Conservation (phyloP, 2,329 filamentous ascomycete species). For the Ascochyta viciae-villosae region DNA sequence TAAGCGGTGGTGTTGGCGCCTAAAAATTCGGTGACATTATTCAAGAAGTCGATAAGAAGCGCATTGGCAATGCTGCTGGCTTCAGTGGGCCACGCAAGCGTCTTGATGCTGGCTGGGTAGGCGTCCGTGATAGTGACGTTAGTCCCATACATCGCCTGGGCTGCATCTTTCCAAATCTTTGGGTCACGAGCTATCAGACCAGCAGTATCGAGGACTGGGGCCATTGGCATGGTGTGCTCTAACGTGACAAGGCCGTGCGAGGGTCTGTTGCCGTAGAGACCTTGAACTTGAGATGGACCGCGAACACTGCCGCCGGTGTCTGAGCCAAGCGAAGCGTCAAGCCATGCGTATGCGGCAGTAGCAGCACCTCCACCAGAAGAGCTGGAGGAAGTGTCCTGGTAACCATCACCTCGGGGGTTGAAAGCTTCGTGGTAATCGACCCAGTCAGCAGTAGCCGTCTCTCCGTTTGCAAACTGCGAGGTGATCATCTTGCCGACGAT, state of each 20-base stretch:
- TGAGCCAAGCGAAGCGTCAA: slow-evolving; percentile 59
- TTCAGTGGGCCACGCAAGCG: slow-evolving; percentile 52
- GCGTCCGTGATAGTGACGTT: slow-evolving; percentile 53
- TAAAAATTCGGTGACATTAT: slow-evolving; percentile 54
- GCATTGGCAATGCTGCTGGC: slow-evolving; percentile 42
- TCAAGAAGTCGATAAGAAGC: slow-evolving; percentile 53
- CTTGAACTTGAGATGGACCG: slow-evolving; percentile 57
- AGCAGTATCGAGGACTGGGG: slow-evolving; percentile 56
- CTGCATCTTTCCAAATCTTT: slow-evolving; percentile 52
- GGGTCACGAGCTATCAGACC: slow-evolving; percentile 58
- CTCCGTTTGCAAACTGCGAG: slow-evolving; percentile 55
- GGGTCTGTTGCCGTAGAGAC: slow-evolving; percentile 60
- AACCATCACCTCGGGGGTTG: slow-evolving; percentile 55
- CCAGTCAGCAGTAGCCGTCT: slow-evolving; percentile 60
- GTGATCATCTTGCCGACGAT: slow-evolving; percentile 57
- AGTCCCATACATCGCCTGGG: slow-evolving; percentile 54
- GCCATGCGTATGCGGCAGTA: slow-evolving; percentile 55
- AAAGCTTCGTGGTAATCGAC: slow-evolving; percentile 54
- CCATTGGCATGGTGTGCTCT: slow-evolving; percentile 58
- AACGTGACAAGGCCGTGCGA: slow-evolving; percentile 56
- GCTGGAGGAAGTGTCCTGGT: slow-evolving; percentile 56
- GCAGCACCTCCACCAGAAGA: slow-evolving; percentile 56
- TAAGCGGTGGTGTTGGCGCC: slow-evolving; percentile 46
- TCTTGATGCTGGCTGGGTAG: slow-evolving; percentile 54
- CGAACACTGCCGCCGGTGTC: slow-evolving; percentile 61